Base-by-base conservation (phyloP, 257 asterid species). In the Salvia hispanica region DNA sequence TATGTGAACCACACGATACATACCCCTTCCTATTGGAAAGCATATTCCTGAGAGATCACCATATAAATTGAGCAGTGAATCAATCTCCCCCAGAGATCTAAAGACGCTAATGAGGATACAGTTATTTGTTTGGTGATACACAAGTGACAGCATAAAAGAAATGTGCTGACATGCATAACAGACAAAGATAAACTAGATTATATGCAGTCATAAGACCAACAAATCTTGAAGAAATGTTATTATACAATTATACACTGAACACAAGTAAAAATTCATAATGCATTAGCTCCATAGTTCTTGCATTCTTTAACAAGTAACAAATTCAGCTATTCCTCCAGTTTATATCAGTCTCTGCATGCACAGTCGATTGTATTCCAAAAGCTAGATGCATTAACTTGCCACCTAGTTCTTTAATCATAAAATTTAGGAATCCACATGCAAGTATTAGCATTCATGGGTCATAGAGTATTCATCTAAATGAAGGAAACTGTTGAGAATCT, bases 11-110 rank as follows among this genome's bases (percentile, higher is more conserved):
- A 94, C 99, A 67, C 99, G 96, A 81, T 85, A 82, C 87, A 88
- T 79, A 71, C 99, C 97, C 82, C 88, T 91, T 52, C 96, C 99
- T 88, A 88, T 85, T 0, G 99, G 99, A 57, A 88, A 94, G 81
- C 97, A 88, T 72, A 94, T 85, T 57, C 97, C 99, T 94, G 79
- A 31, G 25, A 58, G 75, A 82, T 62, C 61, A 82, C 66, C 53
- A 66, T 67, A 37, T 50, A 64, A 74, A 68, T 34, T 67, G 61
- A 68, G 77, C 39, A 42, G 42, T 58, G 15, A 77, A 63, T 45
- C 34, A 21, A 5, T 13, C 51, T 9, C 47, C 14, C 74, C 40
- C 21, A 6, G 12, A 48, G 59, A 67, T 45, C 70, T 51, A 15
- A 43, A 42, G 16, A 71, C 15, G 58, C 47, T 59, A 46, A 63